Conservation (phyloP, 805 yeast species). For the Blastobotrys chiropterorum region DNA sequence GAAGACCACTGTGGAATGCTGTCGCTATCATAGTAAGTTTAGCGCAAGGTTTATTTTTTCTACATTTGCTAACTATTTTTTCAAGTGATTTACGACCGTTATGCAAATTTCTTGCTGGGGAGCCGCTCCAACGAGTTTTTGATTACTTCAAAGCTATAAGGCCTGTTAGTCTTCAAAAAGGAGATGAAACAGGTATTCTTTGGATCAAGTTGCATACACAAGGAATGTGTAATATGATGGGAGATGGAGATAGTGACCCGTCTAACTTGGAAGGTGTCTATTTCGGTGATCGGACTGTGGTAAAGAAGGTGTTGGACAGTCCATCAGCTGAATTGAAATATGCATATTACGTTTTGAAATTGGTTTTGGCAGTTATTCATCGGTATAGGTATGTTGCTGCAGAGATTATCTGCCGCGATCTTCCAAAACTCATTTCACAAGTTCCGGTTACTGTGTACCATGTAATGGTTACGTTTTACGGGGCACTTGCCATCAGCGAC, state of each 20-base stretch:
- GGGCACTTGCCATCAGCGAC: constrained; percentile 25
- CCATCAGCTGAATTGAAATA: constrained; percentile 18
- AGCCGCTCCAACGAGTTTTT: constrained; percentile 16
- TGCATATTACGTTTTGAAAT: constrained; percentile 18
- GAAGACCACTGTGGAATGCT: constrained; percentile 22
- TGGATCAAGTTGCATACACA: constrained; percentile 21
- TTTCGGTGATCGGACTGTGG: constrained; percentile 13
- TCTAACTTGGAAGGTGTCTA: constrained; percentile 18
- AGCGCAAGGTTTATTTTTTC: background rate
- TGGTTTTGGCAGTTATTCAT: constrained; percentile 22
- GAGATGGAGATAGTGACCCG: constrained; percentile 17
- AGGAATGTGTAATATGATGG: constrained; percentile 18
- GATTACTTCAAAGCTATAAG: constrained; percentile 16
- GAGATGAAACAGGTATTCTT: constrained; percentile 17
- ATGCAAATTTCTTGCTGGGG: constrained; percentile 22
- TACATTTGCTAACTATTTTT: background rate
- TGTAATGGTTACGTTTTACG: constrained; percentile 21
- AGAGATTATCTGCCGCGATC: constrained; percentile 17
- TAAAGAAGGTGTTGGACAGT: constrained; percentile 10
- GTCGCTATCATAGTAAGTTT: constrained; percentile 18
- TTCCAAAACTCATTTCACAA: constrained; percentile 17
- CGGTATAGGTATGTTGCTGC: constrained; percentile 20
- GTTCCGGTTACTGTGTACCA: constrained; percentile 23
- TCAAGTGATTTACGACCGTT: constrained; percentile 21
- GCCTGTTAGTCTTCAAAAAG: constrained; percentile 14